phyloP scores from a whole-genome alignment of 208 protist genomes.

The Trypanosoma rangeli region DNA sequence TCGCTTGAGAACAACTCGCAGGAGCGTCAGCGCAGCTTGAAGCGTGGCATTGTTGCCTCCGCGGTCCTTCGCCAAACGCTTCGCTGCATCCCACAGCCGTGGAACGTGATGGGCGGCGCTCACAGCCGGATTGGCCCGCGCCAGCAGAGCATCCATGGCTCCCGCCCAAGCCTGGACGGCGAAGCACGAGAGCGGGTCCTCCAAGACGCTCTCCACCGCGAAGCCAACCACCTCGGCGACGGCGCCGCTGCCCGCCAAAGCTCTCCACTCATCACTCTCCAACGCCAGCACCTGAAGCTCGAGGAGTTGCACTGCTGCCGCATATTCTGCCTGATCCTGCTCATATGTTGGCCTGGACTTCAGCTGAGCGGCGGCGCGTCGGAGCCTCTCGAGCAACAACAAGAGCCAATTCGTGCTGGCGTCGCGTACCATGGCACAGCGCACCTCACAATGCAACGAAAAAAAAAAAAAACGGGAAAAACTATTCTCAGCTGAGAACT shows the following conservation, averaged over 20 bases:
- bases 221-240: constrained; percentile 32
- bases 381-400: constrained; percentile 4
- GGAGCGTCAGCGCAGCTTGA: constrained; percentile 35
- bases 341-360: background rate
- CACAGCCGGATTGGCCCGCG: constrained; percentile 7
- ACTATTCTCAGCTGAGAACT: background rate
- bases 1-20: constrained; percentile 47
- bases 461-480: constrained; percentile 7
- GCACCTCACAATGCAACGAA: background rate
- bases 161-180: constrained; percentile 42
- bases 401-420: background rate
- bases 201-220: constrained; percentile 38
- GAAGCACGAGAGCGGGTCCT: constrained; percentile 48
- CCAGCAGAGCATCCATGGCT: constrained; percentile 24
- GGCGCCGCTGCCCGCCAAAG: constrained; percentile 20
- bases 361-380: background rate
- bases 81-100: constrained; percentile 34
- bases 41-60: constrained; percentile 18
- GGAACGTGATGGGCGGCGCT: constrained; percentile 27
- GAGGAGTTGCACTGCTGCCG: constrained; percentile 11
- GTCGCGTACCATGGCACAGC: background rate
- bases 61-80: constrained; percentile 24
- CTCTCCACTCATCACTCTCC: constrained; percentile 11
- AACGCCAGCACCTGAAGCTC: constrained; percentile 7
- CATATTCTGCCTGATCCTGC: constrained; percentile 10